These are phyloP conservation scores for Neurospora discreta DNA, from an alignment of 495 filamentous ascomycete genomes.

Conservation along the genomic window DNA sequence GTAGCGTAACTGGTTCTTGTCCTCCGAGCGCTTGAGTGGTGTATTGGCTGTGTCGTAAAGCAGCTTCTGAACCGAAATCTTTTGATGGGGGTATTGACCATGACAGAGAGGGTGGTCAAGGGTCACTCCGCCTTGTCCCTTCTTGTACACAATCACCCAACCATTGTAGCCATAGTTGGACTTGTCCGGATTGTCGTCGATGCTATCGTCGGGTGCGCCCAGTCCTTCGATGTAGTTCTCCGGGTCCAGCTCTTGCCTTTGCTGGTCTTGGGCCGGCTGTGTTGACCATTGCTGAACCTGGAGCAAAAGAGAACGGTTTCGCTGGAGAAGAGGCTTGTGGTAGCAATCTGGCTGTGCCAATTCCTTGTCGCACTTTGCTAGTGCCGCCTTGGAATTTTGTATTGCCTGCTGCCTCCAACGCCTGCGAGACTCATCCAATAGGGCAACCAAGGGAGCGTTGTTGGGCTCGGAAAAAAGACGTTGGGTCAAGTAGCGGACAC, in stretches of 20 bases:
- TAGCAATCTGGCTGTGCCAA: conserved; percentile 3
- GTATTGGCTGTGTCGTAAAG: conserved; percentile 12
- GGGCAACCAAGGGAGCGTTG: conserved; percentile 3
- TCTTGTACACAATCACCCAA: conserved; percentile 15
- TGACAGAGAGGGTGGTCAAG: conserved; percentile 13
- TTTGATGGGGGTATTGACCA: conserved; percentile 18
- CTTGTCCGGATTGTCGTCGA: conserved; percentile 14
- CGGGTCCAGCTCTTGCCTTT: conserved; percentile 2
- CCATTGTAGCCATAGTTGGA: conserved; percentile 20
- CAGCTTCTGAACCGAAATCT: conserved; percentile 16
- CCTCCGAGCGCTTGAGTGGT: conserved; percentile 7
- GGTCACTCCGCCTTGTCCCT: conserved; percentile 14
- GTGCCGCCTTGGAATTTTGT: conserved; percentile 3
- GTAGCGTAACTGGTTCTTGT: conserved; percentile 15
- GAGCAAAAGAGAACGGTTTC: conserved; percentile 10
- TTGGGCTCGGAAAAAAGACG: conserved; percentile 8
- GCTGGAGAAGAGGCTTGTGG: conserved; percentile 1
- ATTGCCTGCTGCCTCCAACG: conserved; percentile 8
- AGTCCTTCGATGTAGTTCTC: conserved; percentile 12
- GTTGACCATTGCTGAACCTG: conserved; percentile 15
- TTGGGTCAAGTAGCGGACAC: conserved; percentile 13
- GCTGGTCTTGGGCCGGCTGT: conserved; percentile 1
- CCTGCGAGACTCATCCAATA: conserved; percentile 10
- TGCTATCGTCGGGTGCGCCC: conserved; percentile 8
- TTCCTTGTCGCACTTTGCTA: conserved; percentile 7